These are phyloP conservation scores for Epichloe baconii DNA, from an alignment of 2,329 filamentous ascomycete species.

Conservation along the genomic window DNA sequence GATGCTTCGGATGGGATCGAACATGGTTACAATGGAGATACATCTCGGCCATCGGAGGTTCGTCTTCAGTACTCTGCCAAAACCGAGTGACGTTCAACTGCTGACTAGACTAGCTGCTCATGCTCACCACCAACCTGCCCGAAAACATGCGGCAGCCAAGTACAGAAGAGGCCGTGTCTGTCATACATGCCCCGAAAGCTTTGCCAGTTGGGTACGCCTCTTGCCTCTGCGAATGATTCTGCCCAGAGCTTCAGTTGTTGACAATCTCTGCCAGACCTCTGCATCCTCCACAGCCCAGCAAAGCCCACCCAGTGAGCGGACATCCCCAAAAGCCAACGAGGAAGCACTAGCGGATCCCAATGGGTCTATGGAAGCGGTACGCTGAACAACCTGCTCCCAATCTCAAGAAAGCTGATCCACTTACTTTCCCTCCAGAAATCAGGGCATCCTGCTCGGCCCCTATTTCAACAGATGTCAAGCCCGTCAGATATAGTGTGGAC, in stretches of 20 bases:
- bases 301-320: constrained; percentile 21
- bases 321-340: constrained; percentile 26
- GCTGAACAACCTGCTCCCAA: background rate
- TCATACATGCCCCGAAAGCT: constrained; percentile 81
- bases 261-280: constrained; percentile 23
- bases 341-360: constrained; percentile 17
- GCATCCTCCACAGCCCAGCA: constrained; percentile 24
- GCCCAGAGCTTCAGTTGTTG: background rate
- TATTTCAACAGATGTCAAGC: constrained; percentile 62
- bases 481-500: constrained; percentile 51
- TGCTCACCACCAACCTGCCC: constrained; percentile 43
- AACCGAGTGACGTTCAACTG: background rate
- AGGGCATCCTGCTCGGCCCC: constrained; percentile 47
- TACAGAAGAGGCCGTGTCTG: constrained; percentile 72
- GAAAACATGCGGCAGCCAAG: constrained; percentile 43
- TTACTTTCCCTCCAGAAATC: constrained; percentile 5
- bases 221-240: background rate
- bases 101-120: constrained; percentile 27
- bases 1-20: constrained; percentile 51
- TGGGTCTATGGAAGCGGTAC: constrained; percentile 13
- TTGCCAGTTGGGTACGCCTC: constrained; percentile 59
- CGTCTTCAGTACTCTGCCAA: background rate
- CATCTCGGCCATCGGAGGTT: constrained; percentile 19
- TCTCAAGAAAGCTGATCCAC: background rate
- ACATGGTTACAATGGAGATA: constrained; percentile 11